Evolutionary conservation across 2,329 filamentous ascomycete species (phyloP).

Genomic region (Teratosphaeriaceae sp.): DNA sequence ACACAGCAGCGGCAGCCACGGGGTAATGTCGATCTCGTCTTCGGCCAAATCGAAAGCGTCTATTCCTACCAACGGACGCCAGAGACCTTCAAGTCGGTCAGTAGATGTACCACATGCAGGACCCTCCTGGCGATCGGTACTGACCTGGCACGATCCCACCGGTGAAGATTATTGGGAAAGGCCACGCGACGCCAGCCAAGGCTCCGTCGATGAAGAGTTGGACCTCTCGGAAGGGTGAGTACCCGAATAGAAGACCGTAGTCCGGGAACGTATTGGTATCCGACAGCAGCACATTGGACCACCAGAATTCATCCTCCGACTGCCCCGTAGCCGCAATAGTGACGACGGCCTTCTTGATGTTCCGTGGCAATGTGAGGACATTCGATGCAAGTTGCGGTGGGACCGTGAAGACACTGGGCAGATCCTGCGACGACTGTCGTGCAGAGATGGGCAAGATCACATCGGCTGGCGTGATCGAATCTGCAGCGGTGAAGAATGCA

Average conservation of each 20-base stretch:
- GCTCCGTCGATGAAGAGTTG: conserved; percentile 67
- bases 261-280: conserved; percentile 53
- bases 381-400: conserved; percentile 57
- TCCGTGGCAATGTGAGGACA: conserved; percentile 56
- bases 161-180: conserved; percentile 76
- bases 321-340: conserved; percentile 74
- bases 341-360: conserved; percentile 63
- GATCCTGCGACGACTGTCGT: conserved; percentile 42
- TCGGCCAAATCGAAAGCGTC: conserved; percentile 74
- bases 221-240: conserved; percentile 70
- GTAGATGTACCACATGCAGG: too few species aligned
- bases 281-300: conserved; percentile 64
- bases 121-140: background rate
- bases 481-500: conserved; percentile 56
- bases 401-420: conserved; percentile 60
- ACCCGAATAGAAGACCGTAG: conserved; percentile 54
- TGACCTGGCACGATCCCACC: conserved; percentile 68
- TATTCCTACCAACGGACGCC: conserved; percentile 70
- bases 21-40: conserved; percentile 75
- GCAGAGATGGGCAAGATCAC: conserved; percentile 61
- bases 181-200: conserved; percentile 71
- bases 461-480: conserved; percentile 47
- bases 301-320: conserved; percentile 76
- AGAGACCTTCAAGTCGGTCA: too few species aligned
- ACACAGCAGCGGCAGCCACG: conserved; percentile 63